A percentile compares a stretch with the other conserved stretches of the same genome.
Evolutionary conservation across 1,284 basidiomycete genomes (phyloP).

Genomic region (Cystobasidium slooffiae): DNA sequence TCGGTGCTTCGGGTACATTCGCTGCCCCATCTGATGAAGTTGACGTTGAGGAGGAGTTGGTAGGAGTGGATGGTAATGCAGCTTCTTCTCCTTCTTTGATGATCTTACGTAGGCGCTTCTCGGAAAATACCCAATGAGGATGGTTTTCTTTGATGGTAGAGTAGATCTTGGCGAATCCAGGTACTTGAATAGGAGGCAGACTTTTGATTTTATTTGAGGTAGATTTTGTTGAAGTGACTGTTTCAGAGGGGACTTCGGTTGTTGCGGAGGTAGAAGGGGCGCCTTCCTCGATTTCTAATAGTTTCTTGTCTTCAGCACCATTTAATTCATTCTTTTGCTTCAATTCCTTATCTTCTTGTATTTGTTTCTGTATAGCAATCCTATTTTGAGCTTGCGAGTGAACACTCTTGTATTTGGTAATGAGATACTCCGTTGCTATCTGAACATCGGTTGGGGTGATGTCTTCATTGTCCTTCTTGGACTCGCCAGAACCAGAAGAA

Average conservation of each 20-base stretch:
- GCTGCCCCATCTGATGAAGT: too few relatives aligned
- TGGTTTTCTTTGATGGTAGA: conserved; percentile 25
- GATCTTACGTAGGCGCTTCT: conserved; percentile 35
- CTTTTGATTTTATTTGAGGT: conserved; percentile 3
- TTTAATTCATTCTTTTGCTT: conserved; percentile 6
- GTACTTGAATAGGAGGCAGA: conserved; percentile 10
- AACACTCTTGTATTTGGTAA: conserved; percentile 16
- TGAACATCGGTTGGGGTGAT: conserved; percentile 21
- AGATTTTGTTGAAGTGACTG: background rate
- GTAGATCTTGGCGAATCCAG: conserved; percentile 39
- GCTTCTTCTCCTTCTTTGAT: conserved; percentile 27
- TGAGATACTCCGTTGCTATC: conserved; percentile 34
- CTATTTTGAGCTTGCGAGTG: conserved; percentile 25
- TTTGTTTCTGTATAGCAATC: background rate
- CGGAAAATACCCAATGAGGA: conserved; percentile 28
- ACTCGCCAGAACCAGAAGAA: background rate
- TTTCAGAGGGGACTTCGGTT: background rate
- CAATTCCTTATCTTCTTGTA: background rate
- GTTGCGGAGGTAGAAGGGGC: background rate
- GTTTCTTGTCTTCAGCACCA: conserved; percentile 12
- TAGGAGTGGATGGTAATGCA: background rate
- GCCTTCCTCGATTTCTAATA: conserved; percentile 12
- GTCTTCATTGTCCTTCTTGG: conserved; percentile 12
- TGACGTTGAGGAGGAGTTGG: background rate
- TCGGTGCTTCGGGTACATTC: background rate